Evolutionary conservation across 2,329 filamentous ascomycete genomes (phyloP).

Genomic region (Exophiala mesophila): DNA sequence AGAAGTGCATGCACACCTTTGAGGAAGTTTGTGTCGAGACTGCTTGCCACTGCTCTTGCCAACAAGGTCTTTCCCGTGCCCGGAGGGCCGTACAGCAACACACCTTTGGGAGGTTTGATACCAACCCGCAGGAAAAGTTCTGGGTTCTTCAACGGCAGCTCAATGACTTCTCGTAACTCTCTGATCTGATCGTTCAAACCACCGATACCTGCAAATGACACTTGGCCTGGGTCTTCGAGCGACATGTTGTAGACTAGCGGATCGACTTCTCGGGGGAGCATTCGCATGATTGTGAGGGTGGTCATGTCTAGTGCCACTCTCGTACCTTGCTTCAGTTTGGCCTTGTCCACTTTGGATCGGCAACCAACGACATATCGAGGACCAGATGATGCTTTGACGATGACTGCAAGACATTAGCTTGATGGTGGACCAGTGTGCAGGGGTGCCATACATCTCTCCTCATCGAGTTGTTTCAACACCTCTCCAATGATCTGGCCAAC

Average conservation of each 20-base stretch:
- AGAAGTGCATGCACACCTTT: slow-evolving; percentile 76
- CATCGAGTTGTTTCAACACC: slow-evolving; percentile 96
- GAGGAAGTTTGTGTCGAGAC: slow-evolving; percentile 94
- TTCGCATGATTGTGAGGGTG: slow-evolving; percentile 98
- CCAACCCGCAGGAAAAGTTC: slow-evolving; percentile 95
- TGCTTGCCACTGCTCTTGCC: slow-evolving; percentile 90
- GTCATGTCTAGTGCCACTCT: slow-evolving; percentile 98
- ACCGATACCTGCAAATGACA: slow-evolving; percentile 96
- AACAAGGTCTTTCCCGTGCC: slow-evolving; percentile 95
- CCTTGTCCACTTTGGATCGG: slow-evolving; percentile 95
- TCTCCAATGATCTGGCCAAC: slow-evolving; percentile 99
- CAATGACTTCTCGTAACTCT: slow-evolving; percentile 95
- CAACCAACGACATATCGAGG: slow-evolving; percentile 97
- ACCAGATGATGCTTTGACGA: slow-evolving; percentile 95
- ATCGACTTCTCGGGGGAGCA: slow-evolving; percentile 97
- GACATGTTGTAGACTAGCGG: slow-evolving; percentile 99
- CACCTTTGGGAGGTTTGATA: slow-evolving; percentile 98
- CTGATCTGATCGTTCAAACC: slow-evolving; percentile 97
- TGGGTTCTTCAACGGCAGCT: slow-evolving; percentile 95
- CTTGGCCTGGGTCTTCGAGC: slow-evolving; percentile 91
- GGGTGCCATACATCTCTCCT: slow-evolving; percentile 79
- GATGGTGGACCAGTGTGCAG: not conserved
- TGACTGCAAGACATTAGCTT: slow-evolving; percentile 58
- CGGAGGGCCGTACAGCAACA: slow-evolving; percentile 89
- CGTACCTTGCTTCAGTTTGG: slow-evolving; percentile 95